A percentile compares a stretch with the other conserved stretches of the same genome.
phyloP scores from a whole-genome alignment of 139 green algal genomes.

The Asterochloris erici region DNA sequence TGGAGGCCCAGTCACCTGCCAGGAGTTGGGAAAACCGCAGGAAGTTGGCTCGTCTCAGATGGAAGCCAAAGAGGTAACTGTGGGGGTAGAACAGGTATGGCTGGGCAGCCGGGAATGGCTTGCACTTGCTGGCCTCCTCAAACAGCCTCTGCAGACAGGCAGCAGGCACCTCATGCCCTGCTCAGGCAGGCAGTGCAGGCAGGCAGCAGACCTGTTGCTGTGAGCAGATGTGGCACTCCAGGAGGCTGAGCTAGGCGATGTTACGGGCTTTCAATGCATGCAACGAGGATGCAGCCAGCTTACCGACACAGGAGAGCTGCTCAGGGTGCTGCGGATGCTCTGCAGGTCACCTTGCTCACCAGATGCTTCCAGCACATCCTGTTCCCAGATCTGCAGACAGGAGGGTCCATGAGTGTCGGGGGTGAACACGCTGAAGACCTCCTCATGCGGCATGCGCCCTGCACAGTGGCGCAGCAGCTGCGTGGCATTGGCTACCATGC shows the following conservation, averaged over 20 bases:
- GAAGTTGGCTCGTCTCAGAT: not conserved
- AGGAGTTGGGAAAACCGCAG: not conserved
- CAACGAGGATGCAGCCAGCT: too few species aligned
- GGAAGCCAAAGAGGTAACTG: not conserved
- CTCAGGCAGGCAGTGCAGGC: not conserved
- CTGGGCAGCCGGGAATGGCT: too few species aligned
- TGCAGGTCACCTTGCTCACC: conserved; percentile 7
- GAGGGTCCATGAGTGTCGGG: conserved; percentile 1
- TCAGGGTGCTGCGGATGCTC: not conserved
- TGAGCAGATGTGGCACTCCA: not conserved
- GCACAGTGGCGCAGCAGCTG: not conserved
- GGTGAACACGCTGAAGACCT: not conserved
- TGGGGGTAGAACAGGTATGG: conserved; percentile 31
- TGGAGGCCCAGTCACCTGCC: not conserved
- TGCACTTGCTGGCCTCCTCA: conserved; percentile 24
- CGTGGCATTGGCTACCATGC: not conserved
- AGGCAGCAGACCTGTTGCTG: not conserved
- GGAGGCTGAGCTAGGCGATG: too few species aligned
- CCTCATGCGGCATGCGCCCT: not conserved
- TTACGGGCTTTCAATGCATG: not conserved
- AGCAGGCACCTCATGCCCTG: not conserved
- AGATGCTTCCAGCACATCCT: conserved; percentile 14
- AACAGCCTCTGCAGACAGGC: conserved; percentile 27
- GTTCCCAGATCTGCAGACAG: conserved; percentile 13
- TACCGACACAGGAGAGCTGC: not conserved